Percentiles rank a stretch among this genome's conserved stretches.
phyloP scores from a whole-genome alignment of 2,329 filamentous ascomycete genomes.

The Neopestalotiopsis sp. region DNA sequence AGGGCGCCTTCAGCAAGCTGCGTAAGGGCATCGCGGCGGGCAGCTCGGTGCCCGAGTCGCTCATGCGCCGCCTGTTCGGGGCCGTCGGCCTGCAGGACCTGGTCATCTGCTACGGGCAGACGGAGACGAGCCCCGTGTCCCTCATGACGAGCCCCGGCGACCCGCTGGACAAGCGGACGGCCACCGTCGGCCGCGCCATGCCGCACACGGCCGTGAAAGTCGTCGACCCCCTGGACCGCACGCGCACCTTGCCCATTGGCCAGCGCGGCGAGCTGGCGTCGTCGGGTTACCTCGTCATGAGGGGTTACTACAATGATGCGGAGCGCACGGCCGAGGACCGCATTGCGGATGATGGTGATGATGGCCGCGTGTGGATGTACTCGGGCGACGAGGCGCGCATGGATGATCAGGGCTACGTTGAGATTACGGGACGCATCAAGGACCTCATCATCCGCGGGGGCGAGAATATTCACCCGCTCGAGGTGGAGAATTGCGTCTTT shows the following conservation, averaged over 20 bases:
- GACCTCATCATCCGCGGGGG: constrained; percentile 94
- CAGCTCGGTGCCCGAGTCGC: constrained; percentile 78
- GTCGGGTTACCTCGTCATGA: constrained; percentile 87
- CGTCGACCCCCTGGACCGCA: constrained; percentile 70
- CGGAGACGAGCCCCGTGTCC: constrained; percentile 80
- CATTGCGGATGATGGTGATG: constrained; percentile 38
- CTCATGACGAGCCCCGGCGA: constrained; percentile 84
- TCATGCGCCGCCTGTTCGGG: constrained; percentile 79
- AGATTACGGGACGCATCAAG: constrained; percentile 87
- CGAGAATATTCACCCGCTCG: constrained; percentile 94
- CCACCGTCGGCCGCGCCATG: constrained; percentile 79
- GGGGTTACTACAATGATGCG: constrained; percentile 84
- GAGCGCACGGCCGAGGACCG: constrained; percentile 72
- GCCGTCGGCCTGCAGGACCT: constrained; percentile 79
- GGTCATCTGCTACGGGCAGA: constrained; percentile 97
- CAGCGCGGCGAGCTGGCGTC: constrained; percentile 82
- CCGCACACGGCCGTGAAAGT: constrained; percentile 82
- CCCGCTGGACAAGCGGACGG: constrained; percentile 73
- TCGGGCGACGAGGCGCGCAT: constrained; percentile 92
- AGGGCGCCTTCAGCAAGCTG: constrained; percentile 50
- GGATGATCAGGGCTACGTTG: constrained; percentile 81
- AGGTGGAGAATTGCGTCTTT: constrained; percentile 88
- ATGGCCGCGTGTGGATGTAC: constrained; percentile 79
- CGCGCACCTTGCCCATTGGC: constrained; percentile 64
- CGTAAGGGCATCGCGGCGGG: constrained; percentile 93